phyloP scores from a whole-genome alignment of 2,329 filamentous ascomycete species.

The Teratosphaeria destructans region DNA sequence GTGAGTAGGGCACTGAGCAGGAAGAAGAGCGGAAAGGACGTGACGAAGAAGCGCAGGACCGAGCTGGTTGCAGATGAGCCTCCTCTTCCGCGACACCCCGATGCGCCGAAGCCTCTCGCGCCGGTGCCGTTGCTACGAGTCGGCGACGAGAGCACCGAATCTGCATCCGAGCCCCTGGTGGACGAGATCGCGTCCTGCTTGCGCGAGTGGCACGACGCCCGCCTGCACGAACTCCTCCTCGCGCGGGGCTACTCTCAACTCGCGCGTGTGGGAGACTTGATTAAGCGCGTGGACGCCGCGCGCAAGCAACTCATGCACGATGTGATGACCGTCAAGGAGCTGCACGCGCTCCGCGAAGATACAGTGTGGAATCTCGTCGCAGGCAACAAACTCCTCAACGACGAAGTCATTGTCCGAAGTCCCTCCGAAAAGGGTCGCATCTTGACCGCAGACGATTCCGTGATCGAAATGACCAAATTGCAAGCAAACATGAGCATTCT shows the following conservation, averaged over 20 bases:
- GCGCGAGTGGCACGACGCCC: conserved; percentile 96
- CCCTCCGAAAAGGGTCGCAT: conserved; percentile 73
- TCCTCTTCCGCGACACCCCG: conserved; percentile 47
- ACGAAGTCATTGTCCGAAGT: conserved; percentile 90
- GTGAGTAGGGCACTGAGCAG: conserved; percentile 21
- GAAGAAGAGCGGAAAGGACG: conserved; percentile 16
- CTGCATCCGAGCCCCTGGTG: conserved; percentile 76
- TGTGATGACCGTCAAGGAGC: conserved; percentile 79
- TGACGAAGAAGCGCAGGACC: conserved; percentile 12
- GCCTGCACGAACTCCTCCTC: conserved; percentile 83
- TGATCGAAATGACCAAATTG: conserved; percentile 78
- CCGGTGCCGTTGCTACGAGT: conserved; percentile 97
- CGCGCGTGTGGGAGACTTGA: conserved; percentile 69
- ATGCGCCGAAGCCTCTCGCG: conserved; percentile 68
- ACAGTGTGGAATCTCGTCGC: conserved; percentile 92
- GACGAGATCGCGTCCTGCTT: conserved; percentile 96
- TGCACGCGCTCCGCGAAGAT: conserved; percentile 68
- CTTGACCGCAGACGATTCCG: conserved; percentile 83
- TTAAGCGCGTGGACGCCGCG: conserved; percentile 72
- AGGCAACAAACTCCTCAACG: conserved; percentile 87
- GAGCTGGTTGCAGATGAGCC: conserved; percentile 15
- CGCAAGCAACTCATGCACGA: conserved; percentile 88
- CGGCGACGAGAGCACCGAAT: conserved; percentile 91
- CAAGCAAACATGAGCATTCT: conserved; percentile 95
- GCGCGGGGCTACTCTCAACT: conserved; percentile 70